These are phyloP conservation scores for Casaregolazyma suthepensis DNA, from an alignment of 1,139 yeast species.

Conservation along the genomic window DNA sequence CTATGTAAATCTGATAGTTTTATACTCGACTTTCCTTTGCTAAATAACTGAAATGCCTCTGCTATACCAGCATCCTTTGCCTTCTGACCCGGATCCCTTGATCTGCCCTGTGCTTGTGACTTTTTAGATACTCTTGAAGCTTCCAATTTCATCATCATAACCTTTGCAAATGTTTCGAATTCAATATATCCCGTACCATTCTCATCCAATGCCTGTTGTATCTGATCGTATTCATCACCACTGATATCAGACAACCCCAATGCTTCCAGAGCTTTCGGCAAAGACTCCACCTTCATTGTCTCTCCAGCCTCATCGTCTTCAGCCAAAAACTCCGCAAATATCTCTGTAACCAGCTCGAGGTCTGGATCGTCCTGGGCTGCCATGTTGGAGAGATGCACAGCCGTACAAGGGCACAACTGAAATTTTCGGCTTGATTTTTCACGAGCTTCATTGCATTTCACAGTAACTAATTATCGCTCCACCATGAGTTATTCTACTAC, in stretches of 20 bases:
- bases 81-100: conserved; percentile 11
- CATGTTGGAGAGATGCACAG: not conserved
- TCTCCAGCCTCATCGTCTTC: conserved; percentile 18
- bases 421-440: not conserved
- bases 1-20: conserved; percentile 23
- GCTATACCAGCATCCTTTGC: conserved; percentile 11
- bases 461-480: not conserved
- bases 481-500: conserved; percentile 60
- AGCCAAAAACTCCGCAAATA: conserved; percentile 28
- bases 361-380: conserved; percentile 5
- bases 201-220: conserved; percentile 22
- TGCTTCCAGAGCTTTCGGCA: conserved; percentile 22
- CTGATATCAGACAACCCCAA: conserved; percentile 19
- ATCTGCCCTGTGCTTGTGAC: conserved; percentile 9
- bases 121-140: not conserved
- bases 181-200: conserved; percentile 22
- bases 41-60: conserved; percentile 26
- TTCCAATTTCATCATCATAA: conserved; percentile 12
- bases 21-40: conserved; percentile 21
- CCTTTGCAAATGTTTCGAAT: conserved; percentile 27
- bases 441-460: not conserved
- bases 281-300: conserved; percentile 18
- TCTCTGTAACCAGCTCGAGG: conserved; percentile 22
- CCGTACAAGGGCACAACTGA: not conserved
- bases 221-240: conserved; percentile 5